These are phyloP conservation scores for Colletotrichum gigasporum DNA, from an alignment of 2,329 filamentous ascomycete species.

Conservation along the genomic window DNA sequence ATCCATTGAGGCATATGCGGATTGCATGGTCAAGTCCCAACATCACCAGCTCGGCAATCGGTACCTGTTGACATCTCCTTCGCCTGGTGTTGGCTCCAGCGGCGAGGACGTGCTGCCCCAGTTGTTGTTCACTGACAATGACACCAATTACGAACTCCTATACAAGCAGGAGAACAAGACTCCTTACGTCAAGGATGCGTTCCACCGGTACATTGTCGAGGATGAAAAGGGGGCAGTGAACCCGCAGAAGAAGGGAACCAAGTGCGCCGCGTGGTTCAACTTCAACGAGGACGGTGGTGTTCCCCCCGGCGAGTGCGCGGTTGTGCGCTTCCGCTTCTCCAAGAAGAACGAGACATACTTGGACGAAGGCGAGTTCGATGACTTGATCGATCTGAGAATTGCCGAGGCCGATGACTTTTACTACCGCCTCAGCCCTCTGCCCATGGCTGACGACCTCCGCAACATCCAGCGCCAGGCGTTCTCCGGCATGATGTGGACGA, in stretches of 20 bases:
- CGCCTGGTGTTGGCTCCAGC: constrained; percentile 81
- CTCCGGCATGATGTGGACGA: constrained; percentile 98
- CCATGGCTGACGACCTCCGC: constrained; percentile 91
- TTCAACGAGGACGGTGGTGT: constrained; percentile 93
- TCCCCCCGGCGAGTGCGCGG: constrained; percentile 89
- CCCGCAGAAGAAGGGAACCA: constrained; percentile 82
- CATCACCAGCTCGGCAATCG: constrained; percentile 85
- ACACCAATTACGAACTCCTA: constrained; percentile 84
- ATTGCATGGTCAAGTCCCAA: constrained; percentile 77
- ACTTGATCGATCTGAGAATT: constrained; percentile 85
- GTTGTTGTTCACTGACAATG: constrained; percentile 93
- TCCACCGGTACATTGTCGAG: constrained; percentile 88
- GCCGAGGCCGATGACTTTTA: constrained; percentile 98
- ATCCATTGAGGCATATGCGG: constrained; percentile 72
- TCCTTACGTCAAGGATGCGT: constrained; percentile 93
- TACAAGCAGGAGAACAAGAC: constrained; percentile 83
- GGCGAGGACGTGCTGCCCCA: constrained; percentile 86
- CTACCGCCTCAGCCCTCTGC: constrained; percentile 89
- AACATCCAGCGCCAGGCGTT: constrained; percentile 96
- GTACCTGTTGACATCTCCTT: constrained; percentile 87
- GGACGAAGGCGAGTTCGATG: constrained; percentile 92
- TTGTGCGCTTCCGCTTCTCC: constrained; percentile 91
- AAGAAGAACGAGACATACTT: constrained; percentile 79
- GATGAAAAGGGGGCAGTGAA: constrained; percentile 84
- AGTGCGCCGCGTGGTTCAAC: constrained; percentile 89